Evolutionary conservation across 2,329 filamentous ascomycete species (phyloP).

Genomic region (Alternaria sp.): DNA sequence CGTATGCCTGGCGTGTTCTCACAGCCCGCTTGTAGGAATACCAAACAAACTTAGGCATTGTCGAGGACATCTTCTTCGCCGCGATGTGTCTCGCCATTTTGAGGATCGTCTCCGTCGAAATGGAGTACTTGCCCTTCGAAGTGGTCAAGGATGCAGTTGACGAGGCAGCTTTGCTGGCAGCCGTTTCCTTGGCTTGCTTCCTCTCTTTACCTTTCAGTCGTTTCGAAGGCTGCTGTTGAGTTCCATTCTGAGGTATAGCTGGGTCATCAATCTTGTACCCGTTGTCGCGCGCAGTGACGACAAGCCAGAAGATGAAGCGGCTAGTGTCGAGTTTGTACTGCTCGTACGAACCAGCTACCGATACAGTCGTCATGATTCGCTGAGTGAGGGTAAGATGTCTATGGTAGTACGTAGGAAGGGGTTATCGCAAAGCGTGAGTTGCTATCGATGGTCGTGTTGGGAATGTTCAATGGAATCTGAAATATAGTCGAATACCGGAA

Average conservation of each 20-base stretch:
- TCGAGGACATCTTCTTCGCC: not conserved
- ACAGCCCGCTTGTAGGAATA: constrained; percentile 5
- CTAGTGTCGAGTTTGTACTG: constrained; percentile 3
- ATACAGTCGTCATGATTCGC: not conserved
- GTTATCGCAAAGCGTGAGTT: not conserved
- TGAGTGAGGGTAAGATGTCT: not conserved
- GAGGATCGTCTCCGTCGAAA: not conserved
- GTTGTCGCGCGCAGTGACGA: not conserved
- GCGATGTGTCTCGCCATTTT: not conserved
- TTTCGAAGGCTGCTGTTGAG: not conserved
- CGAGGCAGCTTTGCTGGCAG: not conserved
- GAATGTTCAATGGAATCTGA: not conserved
- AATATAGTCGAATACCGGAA: not conserved
- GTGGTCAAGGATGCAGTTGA: not conserved
- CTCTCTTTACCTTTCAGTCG: constrained; percentile 2
- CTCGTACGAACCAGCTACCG: constrained; percentile 1
- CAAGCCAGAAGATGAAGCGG: constrained; percentile 2
- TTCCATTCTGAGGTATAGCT: not conserved
- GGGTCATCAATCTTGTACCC: not conserved
- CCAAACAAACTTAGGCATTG: constrained; percentile 5
- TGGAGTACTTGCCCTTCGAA: constrained; percentile 1
- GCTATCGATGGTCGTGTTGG: not conserved
- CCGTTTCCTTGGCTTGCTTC: not conserved
- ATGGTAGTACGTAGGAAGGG: not conserved
- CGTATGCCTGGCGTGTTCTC: constrained; percentile 1